Evolutionary conservation across 176 grass and related monocot genomes (phyloP), one percentile per base, ranked within the genome.

Genomic region (Phragmites australis): DNA sequence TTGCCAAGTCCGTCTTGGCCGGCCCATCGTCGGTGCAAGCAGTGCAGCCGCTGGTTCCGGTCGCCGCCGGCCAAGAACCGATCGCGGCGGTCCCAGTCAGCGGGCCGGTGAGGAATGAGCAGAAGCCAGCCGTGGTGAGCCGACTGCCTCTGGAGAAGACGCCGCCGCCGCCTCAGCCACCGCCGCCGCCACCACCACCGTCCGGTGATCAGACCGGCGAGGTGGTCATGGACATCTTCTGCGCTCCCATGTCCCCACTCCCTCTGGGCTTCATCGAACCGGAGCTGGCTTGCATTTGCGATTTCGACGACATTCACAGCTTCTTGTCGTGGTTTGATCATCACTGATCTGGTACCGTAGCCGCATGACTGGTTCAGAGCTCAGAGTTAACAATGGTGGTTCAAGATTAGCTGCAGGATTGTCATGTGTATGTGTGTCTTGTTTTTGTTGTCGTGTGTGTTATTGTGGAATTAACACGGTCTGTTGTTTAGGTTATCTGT

Each of bases 271-370:
- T 71, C 82, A 76, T 81, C 54, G 76, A 81, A 9, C 57, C 68
- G 5, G 81, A 70, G 49, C 58, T 85, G 27, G 3, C 76, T 50
- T 46, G 46, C 54, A 64, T 69, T 5, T 59, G 9, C 17, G 50
- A 54, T 5, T 75, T 89, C 37, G 82, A 84, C 18, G 87, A 85
- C 12, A 76, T 76, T 3, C 27, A 68, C 2, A 61, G 34, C 43
- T 52, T 88, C 61, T 79, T 88, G 69, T 27, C 43, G 7, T 68
- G 54, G 59, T 84, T 88, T 69, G 68, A 88, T 74, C 9, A 34
- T 32, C 25, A 84, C 69, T 84, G 68, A 74, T 51, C 43, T 49
- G 66, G 16, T 43, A 65, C 23, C 45, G 44, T 74, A 63, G 43
- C 45, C 64, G 43, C 30, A 74, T 42, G 45, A 19, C n/a, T 71